Evolutionary conservation across 1,284 basidiomycete genomes (phyloP).

Genomic region (Takashimella tepidaria): DNA sequence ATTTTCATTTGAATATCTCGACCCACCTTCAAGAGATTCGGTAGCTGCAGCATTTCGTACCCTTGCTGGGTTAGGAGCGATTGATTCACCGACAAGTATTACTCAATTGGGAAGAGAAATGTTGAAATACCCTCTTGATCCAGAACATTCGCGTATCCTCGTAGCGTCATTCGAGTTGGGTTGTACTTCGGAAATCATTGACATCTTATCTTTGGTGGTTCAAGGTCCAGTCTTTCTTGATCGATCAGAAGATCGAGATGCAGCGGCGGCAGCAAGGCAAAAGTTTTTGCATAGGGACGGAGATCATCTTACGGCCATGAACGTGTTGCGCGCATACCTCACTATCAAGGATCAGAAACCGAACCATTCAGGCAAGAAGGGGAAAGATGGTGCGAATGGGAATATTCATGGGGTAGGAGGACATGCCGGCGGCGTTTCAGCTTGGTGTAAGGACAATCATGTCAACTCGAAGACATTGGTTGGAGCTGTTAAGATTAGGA

Average conservation of each 20-base stretch:
- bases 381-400: constrained; percentile 11
- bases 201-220: constrained; percentile 74
- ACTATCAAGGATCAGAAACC: constrained; percentile 52
- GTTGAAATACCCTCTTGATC: constrained; percentile 79
- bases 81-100: constrained; percentile 60
- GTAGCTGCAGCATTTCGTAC: constrained; percentile 68
- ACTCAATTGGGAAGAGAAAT: constrained; percentile 70
- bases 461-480: constrained; percentile 78
- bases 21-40: constrained; percentile 64
- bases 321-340: constrained; percentile 71
- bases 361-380: constrained; percentile 3
- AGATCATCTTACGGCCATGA: constrained; percentile 85
- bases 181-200: constrained; percentile 68
- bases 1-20: constrained; percentile 75
- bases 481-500: constrained; percentile 76
- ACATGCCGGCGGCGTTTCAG: constrained; percentile 51
- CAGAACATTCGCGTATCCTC: constrained; percentile 68
- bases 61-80: constrained; percentile 68
- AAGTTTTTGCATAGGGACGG: constrained; percentile 80
- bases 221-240: constrained; percentile 61
- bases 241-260: constrained; percentile 60
- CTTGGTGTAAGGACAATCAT: constrained; percentile 79
- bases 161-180: constrained; percentile 64
- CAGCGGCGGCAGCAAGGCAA: constrained; percentile 60
- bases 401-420: constrained; percentile 44